Evolutionary conservation across 1,139 yeast species (phyloP), one percentile per base, ranked within the genome.

Genomic region (Saccharomyces hybrid): DNA sequence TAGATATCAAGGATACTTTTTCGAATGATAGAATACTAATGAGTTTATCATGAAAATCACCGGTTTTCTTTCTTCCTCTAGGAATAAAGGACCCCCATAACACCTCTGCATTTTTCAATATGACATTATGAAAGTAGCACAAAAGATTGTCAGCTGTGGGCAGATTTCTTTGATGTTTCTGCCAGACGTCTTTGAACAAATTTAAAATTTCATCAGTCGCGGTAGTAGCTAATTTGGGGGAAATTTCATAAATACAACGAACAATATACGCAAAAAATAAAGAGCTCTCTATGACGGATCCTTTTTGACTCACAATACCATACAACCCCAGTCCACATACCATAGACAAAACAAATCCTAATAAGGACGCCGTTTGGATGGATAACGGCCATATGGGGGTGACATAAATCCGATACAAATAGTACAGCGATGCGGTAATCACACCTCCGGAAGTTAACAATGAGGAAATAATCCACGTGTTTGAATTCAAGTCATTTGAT

Each of bases 231-330:
- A 90, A 77, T 61, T 86, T 88, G 0, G 97, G 96, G 64, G 90
- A 88, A 3, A 95, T 83, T 66, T 90, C 95, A 69, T 91, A 91
- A 55, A 90, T 82, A 63, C 97, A 89, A 69, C 95, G 86, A 16
- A 93, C 97, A 61, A 91, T 85, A 70, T 93, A 93, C 11, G 95
- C 95, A 67, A 89, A 85, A 63, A 93, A 76, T 57, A 91, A 74
- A 6, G 96, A 87, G 34, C 91, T 81, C 70, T 93, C 99, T 55
- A 90, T 80, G 38, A 93, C 84, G n/a, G 93, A 86, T 3, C 98
- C 97, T 58, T 80, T 81, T 11, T 87, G 85, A 6, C 93, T 83
- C 25, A 88, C 78, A 47, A 93, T 89, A 0, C 98, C 99, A 70
- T 80, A 90, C 8, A 88, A 71, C 0, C 96, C 89, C 46, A 93